phyloP scores from a whole-genome alignment of 2,329 filamentous ascomycete species.

The Elsinoe perseae region DNA sequence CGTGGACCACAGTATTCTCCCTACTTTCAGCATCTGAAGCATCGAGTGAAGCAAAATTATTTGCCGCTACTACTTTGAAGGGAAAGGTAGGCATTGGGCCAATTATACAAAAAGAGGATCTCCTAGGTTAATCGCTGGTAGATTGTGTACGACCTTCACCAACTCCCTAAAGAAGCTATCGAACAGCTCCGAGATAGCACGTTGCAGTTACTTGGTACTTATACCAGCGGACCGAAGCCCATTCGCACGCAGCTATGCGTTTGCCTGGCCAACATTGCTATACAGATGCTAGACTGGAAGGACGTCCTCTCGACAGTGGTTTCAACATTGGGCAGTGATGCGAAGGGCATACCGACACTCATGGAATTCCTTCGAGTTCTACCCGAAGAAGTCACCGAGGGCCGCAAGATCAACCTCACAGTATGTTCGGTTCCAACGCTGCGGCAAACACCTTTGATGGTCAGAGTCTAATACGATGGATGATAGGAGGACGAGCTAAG shows the following conservation, averaged over 20 bases:
- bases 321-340: slow-evolving; percentile 64
- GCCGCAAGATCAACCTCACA: slow-evolving; percentile 97
- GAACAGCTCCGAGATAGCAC: slow-evolving; percentile 75
- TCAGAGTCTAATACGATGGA: slow-evolving; percentile 35
- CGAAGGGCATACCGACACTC: slow-evolving; percentile 74
- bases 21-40: slow-evolving; percentile 72
- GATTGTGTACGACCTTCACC: slow-evolving; percentile 94
- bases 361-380: slow-evolving; percentile 95
- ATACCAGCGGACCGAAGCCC: slow-evolving; percentile 70
- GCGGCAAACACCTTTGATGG: slow-evolving; percentile 21
- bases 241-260: slow-evolving; percentile 84
- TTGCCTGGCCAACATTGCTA: slow-evolving; percentile 86
- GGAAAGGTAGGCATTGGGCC: slow-evolving; percentile 65
- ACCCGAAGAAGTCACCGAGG: slow-evolving; percentile 97
- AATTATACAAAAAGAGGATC: slow-evolving; percentile 10
- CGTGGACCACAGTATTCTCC: slow-evolving; percentile 81
- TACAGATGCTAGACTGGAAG: slow-evolving; percentile 94
- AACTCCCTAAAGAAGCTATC: slow-evolving; percentile 70
- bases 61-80: slow-evolving; percentile 93
- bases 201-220: slow-evolving; percentile 70
- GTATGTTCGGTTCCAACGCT: slow-evolving; percentile 62
- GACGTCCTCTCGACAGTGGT: slow-evolving; percentile 81
- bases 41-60: slow-evolving; percentile 79
- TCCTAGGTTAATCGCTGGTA: slow-evolving; percentile 37
- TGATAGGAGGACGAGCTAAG: slow-evolving; percentile 88